phyloP scores from a whole-genome alignment of 306 rosid species.

The Comarum palustre region DNA sequence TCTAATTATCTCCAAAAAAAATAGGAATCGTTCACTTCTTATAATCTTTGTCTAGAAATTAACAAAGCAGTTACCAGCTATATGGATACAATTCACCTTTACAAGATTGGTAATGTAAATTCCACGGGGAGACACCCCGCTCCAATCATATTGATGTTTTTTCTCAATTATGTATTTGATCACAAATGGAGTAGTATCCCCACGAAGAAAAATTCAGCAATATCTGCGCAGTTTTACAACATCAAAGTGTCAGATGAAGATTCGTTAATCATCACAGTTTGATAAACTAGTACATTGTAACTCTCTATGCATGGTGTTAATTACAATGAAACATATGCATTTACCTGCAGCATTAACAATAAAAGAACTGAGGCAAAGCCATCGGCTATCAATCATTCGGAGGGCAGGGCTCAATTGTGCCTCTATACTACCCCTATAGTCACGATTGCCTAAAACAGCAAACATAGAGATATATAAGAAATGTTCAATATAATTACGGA shows the following conservation, averaged over 20 bases:
- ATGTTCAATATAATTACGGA: neutral
- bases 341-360: slow-evolving; percentile 56
- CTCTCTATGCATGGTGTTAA: neutral
- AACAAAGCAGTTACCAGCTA: too few species aligned
- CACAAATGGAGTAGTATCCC: slow-evolving; percentile 70
- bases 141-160: slow-evolving; percentile 49
- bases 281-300: neutral
- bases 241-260: neutral
- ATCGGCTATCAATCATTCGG: slow-evolving; percentile 48
- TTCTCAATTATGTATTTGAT: slow-evolving; percentile 32
- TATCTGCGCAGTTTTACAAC: slow-evolving; percentile 22
- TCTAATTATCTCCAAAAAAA: too few species aligned
- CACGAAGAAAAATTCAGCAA: slow-evolving; percentile 64
- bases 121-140: slow-evolving; percentile 43
- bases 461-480: neutral
- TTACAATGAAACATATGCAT: neutral
- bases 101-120: slow-evolving; percentile 46
- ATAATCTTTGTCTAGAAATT: too few species aligned
- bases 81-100: slow-evolving; percentile 35
- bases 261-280: neutral
- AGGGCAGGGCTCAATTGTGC: slow-evolving; percentile 62
- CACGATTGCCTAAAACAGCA: slow-evolving; percentile 65
- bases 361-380: slow-evolving; percentile 73
- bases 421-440: slow-evolving; percentile 69
- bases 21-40: too few species aligned